These are phyloP conservation scores for Solanum dulcamara DNA, from an alignment of 257 asterid species.

Conservation along the genomic window DNA sequence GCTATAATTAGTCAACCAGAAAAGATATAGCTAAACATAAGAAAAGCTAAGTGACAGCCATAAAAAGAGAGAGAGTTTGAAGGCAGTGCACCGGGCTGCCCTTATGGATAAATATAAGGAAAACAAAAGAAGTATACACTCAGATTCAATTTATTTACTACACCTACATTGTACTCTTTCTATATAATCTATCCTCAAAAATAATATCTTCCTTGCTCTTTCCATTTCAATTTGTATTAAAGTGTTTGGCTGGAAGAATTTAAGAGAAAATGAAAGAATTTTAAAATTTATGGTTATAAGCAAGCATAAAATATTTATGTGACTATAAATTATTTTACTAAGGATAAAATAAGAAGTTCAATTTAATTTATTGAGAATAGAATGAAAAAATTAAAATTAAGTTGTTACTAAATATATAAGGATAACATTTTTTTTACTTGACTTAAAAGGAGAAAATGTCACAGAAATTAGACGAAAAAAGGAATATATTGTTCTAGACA, in stretches of 20 bases:
- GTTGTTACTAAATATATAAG: not conserved
- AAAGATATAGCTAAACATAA: not conserved
- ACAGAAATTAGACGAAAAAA: not conserved
- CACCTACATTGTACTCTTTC: not conserved
- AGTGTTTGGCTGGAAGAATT: not conserved
- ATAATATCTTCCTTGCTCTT: not conserved
- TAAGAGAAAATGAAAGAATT: not conserved
- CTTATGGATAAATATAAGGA: too few species aligned
- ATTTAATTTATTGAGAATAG: too few species aligned
- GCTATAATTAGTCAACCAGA: not conserved
- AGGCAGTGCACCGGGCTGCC: too few species aligned
- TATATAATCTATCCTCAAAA: not conserved
- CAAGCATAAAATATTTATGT: not conserved
- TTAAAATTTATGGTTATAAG: not conserved
- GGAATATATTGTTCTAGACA: not conserved
- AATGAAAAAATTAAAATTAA: not conserved
- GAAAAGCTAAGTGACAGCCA: not conserved
- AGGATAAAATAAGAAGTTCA: not conserved
- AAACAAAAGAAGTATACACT: too few species aligned
- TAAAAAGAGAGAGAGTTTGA: not conserved
- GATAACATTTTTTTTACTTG: not conserved
- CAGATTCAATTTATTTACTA: not conserved
- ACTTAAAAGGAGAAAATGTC: not conserved
- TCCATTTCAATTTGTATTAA: not conserved
- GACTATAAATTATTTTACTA: not conserved